Conservation (phyloP, 2,329 filamentous ascomycete species). For the Macrophomina tecta region DNA sequence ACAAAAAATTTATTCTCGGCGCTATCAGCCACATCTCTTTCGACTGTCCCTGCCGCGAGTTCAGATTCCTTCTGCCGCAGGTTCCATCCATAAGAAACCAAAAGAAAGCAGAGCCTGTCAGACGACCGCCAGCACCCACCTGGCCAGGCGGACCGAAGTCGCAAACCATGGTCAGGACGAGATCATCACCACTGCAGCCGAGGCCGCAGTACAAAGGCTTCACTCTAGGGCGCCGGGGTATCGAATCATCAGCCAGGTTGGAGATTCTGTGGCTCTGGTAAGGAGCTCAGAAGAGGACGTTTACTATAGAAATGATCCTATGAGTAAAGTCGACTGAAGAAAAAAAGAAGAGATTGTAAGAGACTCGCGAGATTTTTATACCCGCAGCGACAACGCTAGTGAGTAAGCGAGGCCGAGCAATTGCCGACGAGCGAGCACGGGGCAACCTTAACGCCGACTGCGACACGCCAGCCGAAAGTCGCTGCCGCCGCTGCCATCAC, state of each 20-base stretch:
- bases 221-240: slow-evolving; percentile 89
- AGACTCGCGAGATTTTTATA: neutral
- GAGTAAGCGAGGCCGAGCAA: neutral
- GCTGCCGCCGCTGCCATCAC: neutral
- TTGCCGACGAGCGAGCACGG: neutral
- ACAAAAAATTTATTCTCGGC: neutral
- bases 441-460: neutral
- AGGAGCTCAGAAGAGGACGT: slow-evolving; percentile 90
- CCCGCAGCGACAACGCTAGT: neutral
- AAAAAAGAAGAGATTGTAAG: neutral
- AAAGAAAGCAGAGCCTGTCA: slow-evolving; percentile 69
- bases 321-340: slow-evolving; percentile 30
- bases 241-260: slow-evolving; percentile 87
- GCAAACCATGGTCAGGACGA: slow-evolving; percentile 73
- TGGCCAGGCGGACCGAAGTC: slow-evolving; percentile 74
- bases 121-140: slow-evolving; percentile 84
- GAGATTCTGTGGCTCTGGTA: slow-evolving; percentile 87
- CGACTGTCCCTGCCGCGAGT: neutral
- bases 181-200: slow-evolving; percentile 96
- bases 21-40: neutral
- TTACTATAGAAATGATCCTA: slow-evolving; percentile 99
- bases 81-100: slow-evolving; percentile 11
- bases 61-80: neutral
- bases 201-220: slow-evolving; percentile 67
- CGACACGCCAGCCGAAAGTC: neutral